Percentiles rank a stretch among this genome's conserved stretches.
Conservation (phyloP, 2,329 filamentous ascomycete species). For the Sordariomycetes sp. region DNA sequence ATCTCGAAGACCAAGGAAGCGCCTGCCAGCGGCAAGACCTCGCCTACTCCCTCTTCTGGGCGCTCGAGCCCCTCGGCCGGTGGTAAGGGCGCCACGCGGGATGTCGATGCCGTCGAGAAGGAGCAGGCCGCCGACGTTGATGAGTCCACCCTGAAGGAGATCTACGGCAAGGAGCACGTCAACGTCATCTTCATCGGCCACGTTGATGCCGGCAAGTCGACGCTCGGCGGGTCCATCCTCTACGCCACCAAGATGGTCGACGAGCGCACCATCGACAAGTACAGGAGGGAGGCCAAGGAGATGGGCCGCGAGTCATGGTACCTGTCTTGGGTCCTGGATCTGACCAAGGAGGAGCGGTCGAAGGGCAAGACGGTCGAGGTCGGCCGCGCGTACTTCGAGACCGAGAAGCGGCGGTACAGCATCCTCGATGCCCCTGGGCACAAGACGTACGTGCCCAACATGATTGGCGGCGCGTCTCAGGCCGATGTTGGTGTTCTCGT, state of each 20-base stretch:
- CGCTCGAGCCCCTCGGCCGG: conserved; percentile 61
- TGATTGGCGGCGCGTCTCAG: conserved; percentile 92
- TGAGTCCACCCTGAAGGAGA: conserved; percentile 69
- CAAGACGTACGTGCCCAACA: conserved; percentile 95
- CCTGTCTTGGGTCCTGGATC: conserved; percentile 92
- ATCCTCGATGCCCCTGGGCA: conserved; percentile 95
- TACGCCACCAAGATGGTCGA: conserved; percentile 98
- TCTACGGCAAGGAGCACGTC: conserved; percentile 85
- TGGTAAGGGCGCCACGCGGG: conserved; percentile 41
- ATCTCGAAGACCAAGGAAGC: conserved; percentile 79
- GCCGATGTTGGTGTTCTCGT: conserved; percentile 91
- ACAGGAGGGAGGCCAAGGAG: conserved; percentile 93
- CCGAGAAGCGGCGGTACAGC: conserved; percentile 88
- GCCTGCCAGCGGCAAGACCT: conserved; percentile 24
- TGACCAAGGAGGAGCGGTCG: conserved; percentile 89
- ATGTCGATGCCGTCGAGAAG: conserved; percentile 73
- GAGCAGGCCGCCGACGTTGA: conserved; percentile 66
- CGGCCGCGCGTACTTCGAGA: conserved; percentile 91
- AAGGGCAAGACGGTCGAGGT: conserved; percentile 99
- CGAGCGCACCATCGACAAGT: conserved; percentile 95
- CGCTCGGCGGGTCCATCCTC: conserved; percentile 83
- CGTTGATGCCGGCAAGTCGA: conserved; percentile 97
- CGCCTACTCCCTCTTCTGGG: conserved; percentile 69
- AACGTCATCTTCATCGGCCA: conserved; percentile 98
- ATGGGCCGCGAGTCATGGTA: conserved; percentile 97